phyloP scores from a whole-genome alignment of 371 early-diverging fungal species.

The Sporodiniella umbellata region DNA sequence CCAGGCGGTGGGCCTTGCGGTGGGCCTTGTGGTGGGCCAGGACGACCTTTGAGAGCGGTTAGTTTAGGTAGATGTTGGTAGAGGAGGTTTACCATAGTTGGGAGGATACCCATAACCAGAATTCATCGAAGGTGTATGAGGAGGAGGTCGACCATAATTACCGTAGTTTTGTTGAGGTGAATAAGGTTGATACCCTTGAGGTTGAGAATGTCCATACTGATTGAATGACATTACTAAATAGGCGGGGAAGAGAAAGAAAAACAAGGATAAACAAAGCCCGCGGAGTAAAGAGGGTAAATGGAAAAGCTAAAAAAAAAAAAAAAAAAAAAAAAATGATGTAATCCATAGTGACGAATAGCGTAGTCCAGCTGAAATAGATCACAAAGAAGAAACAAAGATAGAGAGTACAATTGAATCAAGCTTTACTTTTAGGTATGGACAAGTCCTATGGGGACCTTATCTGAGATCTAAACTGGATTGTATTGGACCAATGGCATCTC shows the following conservation, averaged over 20 bases:
- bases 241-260: neutral
- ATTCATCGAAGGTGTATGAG: neutral
- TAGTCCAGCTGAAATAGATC: no score
- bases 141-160: slow-evolving; percentile 2
- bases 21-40: neutral
- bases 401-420: no score
- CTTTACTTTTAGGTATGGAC: no score
- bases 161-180: slow-evolving; percentile 4
- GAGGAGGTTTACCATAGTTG: slow-evolving; percentile 9
- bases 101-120: slow-evolving; percentile 4
- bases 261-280: neutral
- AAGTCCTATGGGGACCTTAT: no score
- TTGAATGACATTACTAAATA: slow-evolving; percentile 5
- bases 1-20: slow-evolving; percentile 30
- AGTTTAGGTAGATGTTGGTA: no score
- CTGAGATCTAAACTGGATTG: no score
- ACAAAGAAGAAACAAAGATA: no score
- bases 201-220: slow-evolving; percentile 1
- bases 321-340: no score
- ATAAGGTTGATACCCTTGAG: slow-evolving; percentile 5
- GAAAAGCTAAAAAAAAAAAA: no score
- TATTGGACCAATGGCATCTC: no score
- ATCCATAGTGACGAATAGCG: no score
- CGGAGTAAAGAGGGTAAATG: neutral
- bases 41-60: no score